These are phyloP conservation scores for Guillardia theta DNA, from an alignment of 78 protist genomes.

Conservation along the genomic window DNA sequence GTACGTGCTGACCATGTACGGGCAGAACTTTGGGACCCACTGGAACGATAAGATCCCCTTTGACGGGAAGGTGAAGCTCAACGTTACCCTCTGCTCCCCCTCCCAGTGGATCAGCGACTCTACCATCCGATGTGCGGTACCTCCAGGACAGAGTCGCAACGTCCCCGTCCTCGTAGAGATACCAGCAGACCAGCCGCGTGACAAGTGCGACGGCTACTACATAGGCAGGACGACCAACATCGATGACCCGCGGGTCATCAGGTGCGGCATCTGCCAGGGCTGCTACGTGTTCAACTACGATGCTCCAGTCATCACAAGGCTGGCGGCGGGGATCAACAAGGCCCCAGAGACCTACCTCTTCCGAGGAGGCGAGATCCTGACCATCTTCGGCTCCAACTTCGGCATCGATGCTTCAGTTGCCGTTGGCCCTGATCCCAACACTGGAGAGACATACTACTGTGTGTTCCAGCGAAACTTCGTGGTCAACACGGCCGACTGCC, in stretches of 20 bases:
- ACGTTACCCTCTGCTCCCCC: not conserved
- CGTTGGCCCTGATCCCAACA: not conserved
- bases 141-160: not conserved
- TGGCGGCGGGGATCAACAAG: not conserved
- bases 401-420: not conserved
- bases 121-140: not conserved
- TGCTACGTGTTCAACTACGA: not conserved
- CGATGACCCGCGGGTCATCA: not conserved
- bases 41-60: not conserved
- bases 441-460: too few relatives aligned
- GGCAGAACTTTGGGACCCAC: not conserved
- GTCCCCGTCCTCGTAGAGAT: not conserved
- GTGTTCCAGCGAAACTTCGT: not conserved
- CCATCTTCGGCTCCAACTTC: not conserved
- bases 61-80: not conserved
- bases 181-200: not conserved
- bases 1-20: not conserved
- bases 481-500: too few relatives aligned
- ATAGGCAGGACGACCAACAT: not conserved
- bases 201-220: not conserved
- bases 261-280: not conserved
- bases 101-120: not conserved
- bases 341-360: not conserved
- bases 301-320: not conserved
- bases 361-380: not conserved